Conservation (phyloP, 306 rosid genomes). For the Malus fusca region DNA sequence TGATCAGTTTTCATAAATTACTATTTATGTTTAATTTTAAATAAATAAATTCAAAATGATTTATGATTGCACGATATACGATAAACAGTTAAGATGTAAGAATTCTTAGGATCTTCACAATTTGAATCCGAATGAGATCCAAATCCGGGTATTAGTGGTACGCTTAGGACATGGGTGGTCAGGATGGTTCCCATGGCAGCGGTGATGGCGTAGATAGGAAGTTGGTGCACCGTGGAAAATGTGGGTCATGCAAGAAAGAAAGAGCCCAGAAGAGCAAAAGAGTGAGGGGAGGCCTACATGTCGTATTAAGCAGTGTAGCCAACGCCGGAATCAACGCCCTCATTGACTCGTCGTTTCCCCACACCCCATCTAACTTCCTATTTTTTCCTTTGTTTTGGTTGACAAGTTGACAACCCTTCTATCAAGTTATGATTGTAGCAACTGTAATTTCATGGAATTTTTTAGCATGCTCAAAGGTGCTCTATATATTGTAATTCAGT, state of each 20-base stretch:
- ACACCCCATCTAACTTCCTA: background rate
- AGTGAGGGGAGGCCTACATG: background rate
- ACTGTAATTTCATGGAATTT: background rate
- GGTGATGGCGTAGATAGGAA: background rate
- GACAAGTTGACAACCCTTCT: background rate
- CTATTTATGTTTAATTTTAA: no score
- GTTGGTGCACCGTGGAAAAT: background rate
- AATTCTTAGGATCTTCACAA: no score
- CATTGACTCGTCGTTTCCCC: background rate
- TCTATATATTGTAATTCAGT: no score
- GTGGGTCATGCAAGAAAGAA: background rate
- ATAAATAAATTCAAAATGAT: no score
- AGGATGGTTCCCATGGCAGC: background rate
- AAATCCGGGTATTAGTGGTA: no score
- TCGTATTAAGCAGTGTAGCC: background rate
- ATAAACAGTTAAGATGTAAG: no score
- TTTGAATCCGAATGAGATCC: no score
- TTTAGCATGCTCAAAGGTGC: background rate
- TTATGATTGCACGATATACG: no score
- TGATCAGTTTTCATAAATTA: accelerated
- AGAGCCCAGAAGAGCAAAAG: background rate
- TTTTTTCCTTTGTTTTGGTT: no score
- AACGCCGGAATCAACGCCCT: conserved; percentile 13
- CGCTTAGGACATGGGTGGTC: background rate
- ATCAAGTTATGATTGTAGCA: background rate